Evolutionary conservation across 2,329 filamentous ascomycete species (phyloP).

Genomic region (Aspergillus fructus): DNA sequence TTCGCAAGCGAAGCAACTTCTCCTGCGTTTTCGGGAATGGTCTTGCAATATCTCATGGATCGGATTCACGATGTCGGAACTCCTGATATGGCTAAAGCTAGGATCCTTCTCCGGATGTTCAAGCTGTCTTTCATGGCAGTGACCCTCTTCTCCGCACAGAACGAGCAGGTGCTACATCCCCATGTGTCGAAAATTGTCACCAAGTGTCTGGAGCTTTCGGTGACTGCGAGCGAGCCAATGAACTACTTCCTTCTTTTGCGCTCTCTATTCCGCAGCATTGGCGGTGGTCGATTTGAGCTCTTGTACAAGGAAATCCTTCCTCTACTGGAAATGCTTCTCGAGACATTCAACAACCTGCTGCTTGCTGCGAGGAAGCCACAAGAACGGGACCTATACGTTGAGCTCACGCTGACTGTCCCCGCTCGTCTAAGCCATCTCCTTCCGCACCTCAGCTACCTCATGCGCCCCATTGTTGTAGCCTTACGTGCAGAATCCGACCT

Average conservation of each 20-base stretch:
- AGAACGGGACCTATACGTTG: constrained; percentile 94
- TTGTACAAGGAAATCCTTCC: constrained; percentile 98
- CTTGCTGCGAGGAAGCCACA: constrained; percentile 85
- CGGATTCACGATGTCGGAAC: constrained; percentile 93
- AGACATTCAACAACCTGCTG: constrained; percentile 93
- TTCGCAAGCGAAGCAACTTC: constrained; percentile 98
- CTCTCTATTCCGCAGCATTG: constrained; percentile 93
- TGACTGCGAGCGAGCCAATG: constrained; percentile 93
- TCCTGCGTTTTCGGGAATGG: constrained; percentile 96
- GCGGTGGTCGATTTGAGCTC: constrained; percentile 94
- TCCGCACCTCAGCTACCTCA: constrained; percentile 92
- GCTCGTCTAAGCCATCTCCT: constrained; percentile 90
- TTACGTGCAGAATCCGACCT: constrained; percentile 87
- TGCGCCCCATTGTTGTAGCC: constrained; percentile 96
- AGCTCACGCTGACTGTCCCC: constrained; percentile 93
- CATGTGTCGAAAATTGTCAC: constrained; percentile 98
- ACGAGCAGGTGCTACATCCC: constrained; percentile 90
- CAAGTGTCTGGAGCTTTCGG: constrained; percentile 93
- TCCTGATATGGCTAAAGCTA: constrained; percentile 85
- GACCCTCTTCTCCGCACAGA: constrained; percentile 89
- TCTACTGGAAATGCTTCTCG: constrained; percentile 92
- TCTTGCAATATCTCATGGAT: constrained; percentile 95
- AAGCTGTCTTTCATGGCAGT: constrained; percentile 99
- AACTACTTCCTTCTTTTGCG: constrained; percentile 95
- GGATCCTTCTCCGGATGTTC: constrained; percentile 88